Base-by-base conservation (phyloP, 805 yeast genomes). In the Wickerhamomyces subpelliculosus region DNA sequence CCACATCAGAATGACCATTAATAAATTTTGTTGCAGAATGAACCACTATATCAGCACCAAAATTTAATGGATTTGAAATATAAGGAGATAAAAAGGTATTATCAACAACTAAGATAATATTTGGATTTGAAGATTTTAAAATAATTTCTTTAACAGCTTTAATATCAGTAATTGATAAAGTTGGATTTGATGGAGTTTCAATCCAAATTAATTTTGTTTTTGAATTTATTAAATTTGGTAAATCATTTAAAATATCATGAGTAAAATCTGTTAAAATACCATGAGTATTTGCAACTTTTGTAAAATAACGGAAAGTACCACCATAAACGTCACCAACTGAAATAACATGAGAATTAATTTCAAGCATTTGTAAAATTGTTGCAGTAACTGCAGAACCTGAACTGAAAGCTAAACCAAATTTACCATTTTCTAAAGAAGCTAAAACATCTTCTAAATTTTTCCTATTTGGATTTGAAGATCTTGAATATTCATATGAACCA, bases 1-100 rank as follows among this genome's bases (percentile, higher is more conserved):
- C 93, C 18, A 86, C 95, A 57, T 86, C 95, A 20, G 94, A 84
- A 67, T 86, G 96, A 48, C 96, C 96, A 57, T 85, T 86, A 64
- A 86, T 79, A 70, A 84, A 87, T 64, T 86, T 86, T 55, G 96
- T 84, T 44, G 85, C 94, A 14, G 93, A 83, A 67, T 86, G 95
- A 32, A 84, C 82, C 35, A 86, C 94, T 44, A 85, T 75, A 55
- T 86, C 95, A 39, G 93, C 95, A 49, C 96, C 95, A 49, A 70
- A 79, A 45, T 63, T 67, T 58, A 86, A 72, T 47, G 95, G 96
- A 69, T 84, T 85, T 47, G 88, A 85, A 54, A 85, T 65, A 67
- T 85, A 85, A 54, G 95, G 95, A 14, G 93, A 82, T 57, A 84
- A 66, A 73, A 85, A 86, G 30, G 95, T 85, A 75, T 85, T 85